Evolutionary conservation across 345 rosid genomes (phyloP).

Genomic region (Euphorbia tirucalli): DNA sequence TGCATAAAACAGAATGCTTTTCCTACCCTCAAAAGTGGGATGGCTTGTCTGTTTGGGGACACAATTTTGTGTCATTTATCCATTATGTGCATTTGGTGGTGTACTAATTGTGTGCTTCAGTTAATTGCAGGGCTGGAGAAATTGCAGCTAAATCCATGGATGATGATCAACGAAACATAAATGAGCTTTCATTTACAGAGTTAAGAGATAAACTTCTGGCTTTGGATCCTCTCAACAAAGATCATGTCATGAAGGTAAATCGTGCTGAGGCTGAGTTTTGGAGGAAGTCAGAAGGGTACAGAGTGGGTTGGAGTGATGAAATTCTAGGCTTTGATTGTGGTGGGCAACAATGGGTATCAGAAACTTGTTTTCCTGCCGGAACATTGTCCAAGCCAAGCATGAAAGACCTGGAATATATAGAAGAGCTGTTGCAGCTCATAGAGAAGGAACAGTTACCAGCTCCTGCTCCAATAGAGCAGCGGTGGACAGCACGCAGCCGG

Average conservation of each 20-base stretch:
- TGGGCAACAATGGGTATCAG: constrained; percentile 99
- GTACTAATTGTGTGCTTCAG: constrained; percentile 26
- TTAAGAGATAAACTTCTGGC: constrained; percentile 87
- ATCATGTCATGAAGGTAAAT: constrained; percentile 71
- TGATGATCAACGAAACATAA: constrained; percentile 47
- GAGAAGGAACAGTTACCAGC: constrained; percentile 81
- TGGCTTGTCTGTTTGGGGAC: background rate
- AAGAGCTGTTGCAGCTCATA: constrained; percentile 73
- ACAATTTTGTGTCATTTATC: background rate
- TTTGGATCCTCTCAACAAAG: constrained; percentile 87
- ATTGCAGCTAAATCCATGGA: constrained; percentile 41
- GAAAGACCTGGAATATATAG: constrained; percentile 91
- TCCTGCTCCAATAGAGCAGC: constrained; percentile 92
- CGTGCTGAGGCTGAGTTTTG: constrained; percentile 96
- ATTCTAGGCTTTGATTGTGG: constrained; percentile 98
- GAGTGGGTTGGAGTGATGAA: constrained; percentile 97
- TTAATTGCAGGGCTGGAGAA: constrained; percentile 47
- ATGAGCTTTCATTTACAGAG: constrained; percentile 80
- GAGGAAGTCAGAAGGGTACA: constrained; percentile 92
- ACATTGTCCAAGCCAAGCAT: constrained; percentile 77
- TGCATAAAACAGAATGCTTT: background rate
- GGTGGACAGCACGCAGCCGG: constrained; percentile 87
- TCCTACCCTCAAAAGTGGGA: background rate
- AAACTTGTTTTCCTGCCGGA: constrained; percentile 93
- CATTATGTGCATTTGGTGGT: background rate